phyloP scores from a whole-genome alignment of 139 green algal genomes.

The Asterochloris sp. region DNA sequence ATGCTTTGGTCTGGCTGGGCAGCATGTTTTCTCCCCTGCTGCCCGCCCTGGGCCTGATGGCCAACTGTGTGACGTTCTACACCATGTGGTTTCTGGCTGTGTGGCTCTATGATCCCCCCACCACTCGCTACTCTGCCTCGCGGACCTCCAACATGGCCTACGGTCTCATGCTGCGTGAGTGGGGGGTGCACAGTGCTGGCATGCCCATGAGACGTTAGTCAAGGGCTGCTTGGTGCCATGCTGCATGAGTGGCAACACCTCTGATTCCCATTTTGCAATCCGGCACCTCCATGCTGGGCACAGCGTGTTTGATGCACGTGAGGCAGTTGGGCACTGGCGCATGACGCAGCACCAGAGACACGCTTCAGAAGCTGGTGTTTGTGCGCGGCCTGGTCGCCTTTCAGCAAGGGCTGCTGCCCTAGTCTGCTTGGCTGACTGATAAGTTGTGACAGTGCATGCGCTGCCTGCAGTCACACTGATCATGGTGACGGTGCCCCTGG shows the following conservation, averaged over 20 bases:
- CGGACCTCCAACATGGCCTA: constrained; percentile 39
- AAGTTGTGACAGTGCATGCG: not conserved
- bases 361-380: too few relatives aligned
- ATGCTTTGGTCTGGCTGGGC: constrained; percentile 37
- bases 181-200: not conserved
- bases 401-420: not conserved
- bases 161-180: constrained; percentile 32
- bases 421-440: not conserved
- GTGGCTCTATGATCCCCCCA: constrained; percentile 27
- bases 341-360: too few relatives aligned
- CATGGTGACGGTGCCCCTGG: constrained; percentile 22
- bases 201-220: not conserved
- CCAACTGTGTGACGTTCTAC: constrained; percentile 34
- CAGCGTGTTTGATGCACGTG: too few relatives aligned
- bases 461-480: constrained; percentile 23
- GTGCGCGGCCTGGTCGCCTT: too few relatives aligned
- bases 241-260: too few relatives aligned
- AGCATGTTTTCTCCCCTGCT: constrained; percentile 30
- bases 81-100: constrained; percentile 27
- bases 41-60: constrained; percentile 29
- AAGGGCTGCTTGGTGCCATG: too few relatives aligned
- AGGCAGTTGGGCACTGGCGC: too few relatives aligned
- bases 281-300: too few relatives aligned
- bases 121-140: constrained; percentile 27
- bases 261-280: too few relatives aligned